A percentile compares a stretch with the other conserved stretches of the same genome.
phyloP scores from a whole-genome alignment of 176 grass and related monocot species.

The Rhynchospora pubera region DNA sequence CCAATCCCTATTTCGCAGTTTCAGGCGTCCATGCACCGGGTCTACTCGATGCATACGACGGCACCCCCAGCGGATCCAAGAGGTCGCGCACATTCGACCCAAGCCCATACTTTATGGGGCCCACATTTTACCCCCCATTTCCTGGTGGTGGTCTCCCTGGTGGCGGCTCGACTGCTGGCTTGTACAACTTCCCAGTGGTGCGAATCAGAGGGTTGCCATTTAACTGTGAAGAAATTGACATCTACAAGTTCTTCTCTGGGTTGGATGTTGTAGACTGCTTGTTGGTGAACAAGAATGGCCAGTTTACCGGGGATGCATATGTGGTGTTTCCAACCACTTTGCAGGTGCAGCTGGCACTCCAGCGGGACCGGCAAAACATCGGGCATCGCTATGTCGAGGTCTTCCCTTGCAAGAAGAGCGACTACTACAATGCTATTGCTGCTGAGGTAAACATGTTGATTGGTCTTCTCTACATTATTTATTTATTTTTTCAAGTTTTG shows the following conservation, averaged over 20 bases:
- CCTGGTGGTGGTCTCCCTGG: conserved; percentile 26
- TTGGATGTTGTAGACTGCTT: conserved; percentile 78
- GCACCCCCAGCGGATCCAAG: conserved; percentile 38
- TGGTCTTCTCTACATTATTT: neutral
- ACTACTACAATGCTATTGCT: conserved; percentile 74
- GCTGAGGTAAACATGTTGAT: conserved; percentile 29
- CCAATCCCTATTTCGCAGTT: conserved; percentile 99
- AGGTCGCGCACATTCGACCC: conserved; percentile 63
- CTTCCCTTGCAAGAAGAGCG: conserved; percentile 88
- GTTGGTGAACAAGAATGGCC: conserved; percentile 69
- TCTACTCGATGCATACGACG: neutral
- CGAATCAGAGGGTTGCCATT: conserved; percentile 78
- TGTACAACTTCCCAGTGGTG: conserved; percentile 67
- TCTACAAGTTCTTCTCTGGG: conserved; percentile 76
- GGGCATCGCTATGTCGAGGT: conserved; percentile 87
- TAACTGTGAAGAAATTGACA: conserved; percentile 76
- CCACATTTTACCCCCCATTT: conserved; percentile 32
- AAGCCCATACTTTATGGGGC: conserved; percentile 43
- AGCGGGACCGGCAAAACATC: conserved; percentile 79
- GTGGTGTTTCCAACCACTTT: conserved; percentile 59
- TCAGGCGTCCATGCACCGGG: conserved; percentile 46
- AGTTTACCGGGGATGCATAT: conserved; percentile 74
- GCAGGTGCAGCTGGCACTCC: conserved; percentile 69
- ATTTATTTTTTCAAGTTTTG: neutral
- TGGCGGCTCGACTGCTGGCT: conserved; percentile 32